Conservation (phyloP, 2,329 filamentous ascomycete species). For the Fusarium hostae region DNA sequence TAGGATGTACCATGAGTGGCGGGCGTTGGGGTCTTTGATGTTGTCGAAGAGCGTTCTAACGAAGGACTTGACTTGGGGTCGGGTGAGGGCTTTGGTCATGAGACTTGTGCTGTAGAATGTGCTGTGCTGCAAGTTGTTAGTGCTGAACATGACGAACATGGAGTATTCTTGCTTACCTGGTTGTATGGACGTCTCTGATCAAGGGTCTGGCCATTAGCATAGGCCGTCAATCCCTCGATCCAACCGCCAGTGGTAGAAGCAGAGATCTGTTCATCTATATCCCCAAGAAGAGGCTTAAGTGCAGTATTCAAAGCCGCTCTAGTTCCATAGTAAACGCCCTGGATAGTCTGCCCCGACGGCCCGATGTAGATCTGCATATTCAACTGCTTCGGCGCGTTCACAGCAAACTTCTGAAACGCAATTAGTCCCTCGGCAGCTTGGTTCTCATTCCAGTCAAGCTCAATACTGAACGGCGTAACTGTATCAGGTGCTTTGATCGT, state of each 20-base stretch:
- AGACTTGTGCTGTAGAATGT: slow-evolving; percentile 48
- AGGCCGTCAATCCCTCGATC: slow-evolving; percentile 42
- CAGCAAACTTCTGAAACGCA: slow-evolving; percentile 43
- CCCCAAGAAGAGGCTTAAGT: slow-evolving; percentile 35
- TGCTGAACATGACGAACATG: rapidly evolving
- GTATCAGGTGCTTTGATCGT: slow-evolving; percentile 40
- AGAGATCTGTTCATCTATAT: slow-evolving; percentile 18
- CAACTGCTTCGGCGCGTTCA: slow-evolving; percentile 40
- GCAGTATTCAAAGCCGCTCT: slow-evolving; percentile 20
- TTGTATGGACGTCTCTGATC: slow-evolving; percentile 44
- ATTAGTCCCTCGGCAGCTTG: slow-evolving; percentile 36
- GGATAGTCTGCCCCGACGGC: slow-evolving; percentile 35
- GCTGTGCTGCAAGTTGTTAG: slow-evolving; percentile 39
- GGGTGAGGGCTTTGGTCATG: slow-evolving; percentile 42
- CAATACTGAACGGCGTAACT: slow-evolving; percentile 38
- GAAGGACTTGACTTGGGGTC: slow-evolving; percentile 38
- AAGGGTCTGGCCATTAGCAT: slow-evolving; percentile 29
- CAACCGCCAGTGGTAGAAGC: slow-evolving; percentile 37
- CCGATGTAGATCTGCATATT: slow-evolving; percentile 46
- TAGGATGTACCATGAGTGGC: slow-evolving; percentile 39
- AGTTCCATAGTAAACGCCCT: slow-evolving; percentile 46
- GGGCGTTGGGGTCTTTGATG: slow-evolving; percentile 13
- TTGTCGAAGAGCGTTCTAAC: slow-evolving; percentile 32
- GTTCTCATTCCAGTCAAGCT: slow-evolving; percentile 32
- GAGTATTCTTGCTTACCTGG: slow-evolving; percentile 10